Evolutionary conservation across 2,329 filamentous ascomycete species (phyloP), one percentile per base, ranked within the genome.

Genomic region (Calonectria pteridis): DNA sequence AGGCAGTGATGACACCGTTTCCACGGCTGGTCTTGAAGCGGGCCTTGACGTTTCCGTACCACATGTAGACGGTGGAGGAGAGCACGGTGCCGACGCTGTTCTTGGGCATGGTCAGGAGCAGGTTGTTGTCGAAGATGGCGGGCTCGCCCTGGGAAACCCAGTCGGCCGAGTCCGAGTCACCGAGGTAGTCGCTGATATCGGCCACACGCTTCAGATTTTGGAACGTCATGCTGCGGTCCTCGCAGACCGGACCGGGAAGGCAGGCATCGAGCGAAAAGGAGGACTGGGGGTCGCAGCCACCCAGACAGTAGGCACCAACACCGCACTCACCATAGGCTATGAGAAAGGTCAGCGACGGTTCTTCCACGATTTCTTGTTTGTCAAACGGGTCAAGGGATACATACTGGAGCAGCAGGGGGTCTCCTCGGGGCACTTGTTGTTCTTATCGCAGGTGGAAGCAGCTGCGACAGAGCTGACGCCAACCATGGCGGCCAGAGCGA

Each of bases 21-120:
- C 95, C 96, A 81, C 94, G 93, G 77, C 93, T 94, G 0, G 95
- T 96, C 89, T 95, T 97, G 84, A 98, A 88, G 71, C 88, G 94
- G 69, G 95, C 95, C 84, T 93, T 94, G 81, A 98, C 93, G 85
- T 94, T 98, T 82, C 97, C 97, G 85, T 98, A 99, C 97, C 97
- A 98, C 86, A 99, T 93, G 86, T 98, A 98, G 77, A 92, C 89
- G 72, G 95, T 96, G 10, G 91, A 89, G 76, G 95, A 94, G 69
- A 99, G 86, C 58, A 99, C 91, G 13, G 97, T 98, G 69, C 97
- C 97, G 50, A 95, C 94, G 40, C 94, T 96, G 79, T 93, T 90
- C 76, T 93, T 91, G 51, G 94, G 92, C 96, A 99, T 98, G 77
- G 96, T 98, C 82, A 99, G 88, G 66, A 98, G 88, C 3, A 97